phyloP scores from a whole-genome alignment of 345 rosid genomes.

The Salix suchowensis region DNA sequence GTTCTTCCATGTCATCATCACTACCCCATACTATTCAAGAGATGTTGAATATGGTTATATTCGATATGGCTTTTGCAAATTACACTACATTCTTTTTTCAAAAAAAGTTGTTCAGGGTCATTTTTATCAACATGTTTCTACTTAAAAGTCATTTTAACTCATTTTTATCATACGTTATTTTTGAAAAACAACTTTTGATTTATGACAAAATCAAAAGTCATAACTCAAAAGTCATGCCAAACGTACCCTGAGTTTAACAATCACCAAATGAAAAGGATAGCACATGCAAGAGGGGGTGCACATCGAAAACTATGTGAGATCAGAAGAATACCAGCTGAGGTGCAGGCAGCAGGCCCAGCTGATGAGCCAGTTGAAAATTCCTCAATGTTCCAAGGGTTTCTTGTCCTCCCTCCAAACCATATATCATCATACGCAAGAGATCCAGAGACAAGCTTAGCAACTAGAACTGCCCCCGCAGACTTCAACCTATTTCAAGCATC shows the following conservation, averaged over 20 bases:
- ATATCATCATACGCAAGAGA: conserved; percentile 87
- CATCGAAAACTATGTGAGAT: neutral
- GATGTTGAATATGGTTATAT: neutral
- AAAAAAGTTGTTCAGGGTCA: no score
- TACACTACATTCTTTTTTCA: no score
- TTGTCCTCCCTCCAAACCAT: conserved; percentile 85
- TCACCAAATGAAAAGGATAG: neutral
- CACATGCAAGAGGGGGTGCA: neutral
- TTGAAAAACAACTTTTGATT: no score
- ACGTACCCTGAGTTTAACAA: neutral
- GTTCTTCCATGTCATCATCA: neutral
- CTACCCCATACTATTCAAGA: neutral
- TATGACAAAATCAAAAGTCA: neutral
- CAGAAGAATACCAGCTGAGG: conserved; percentile 63
- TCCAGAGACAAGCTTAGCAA: conserved; percentile 78
- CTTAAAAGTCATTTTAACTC: no score
- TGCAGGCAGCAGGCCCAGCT: conserved; percentile 90
- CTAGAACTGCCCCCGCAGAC: conserved; percentile 79
- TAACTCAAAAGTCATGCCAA: no score
- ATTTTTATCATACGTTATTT: no score
- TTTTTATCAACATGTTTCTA: no score
- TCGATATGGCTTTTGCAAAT: no score
- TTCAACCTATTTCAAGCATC: conserved; percentile 39
- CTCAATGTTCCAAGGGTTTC: conserved; percentile 91
- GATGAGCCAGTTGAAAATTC: conserved; percentile 89